phyloP scores from a whole-genome alignment of 2,329 filamentous ascomycete genomes.

The Cordyceps javanica region DNA sequence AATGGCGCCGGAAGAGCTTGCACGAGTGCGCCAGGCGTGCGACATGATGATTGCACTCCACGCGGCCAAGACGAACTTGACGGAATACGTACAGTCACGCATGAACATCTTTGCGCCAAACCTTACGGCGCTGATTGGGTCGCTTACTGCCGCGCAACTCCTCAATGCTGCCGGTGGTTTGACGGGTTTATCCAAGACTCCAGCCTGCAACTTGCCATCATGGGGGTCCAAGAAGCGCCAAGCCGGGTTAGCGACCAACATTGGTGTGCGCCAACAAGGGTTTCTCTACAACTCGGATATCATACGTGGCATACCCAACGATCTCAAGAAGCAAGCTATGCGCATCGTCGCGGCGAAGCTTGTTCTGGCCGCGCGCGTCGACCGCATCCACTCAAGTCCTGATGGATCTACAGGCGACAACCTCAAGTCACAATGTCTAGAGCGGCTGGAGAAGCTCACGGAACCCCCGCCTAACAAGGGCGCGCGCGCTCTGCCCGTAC shows the following conservation, averaged over 20 bases:
- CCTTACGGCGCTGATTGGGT: slow-evolving; percentile 81
- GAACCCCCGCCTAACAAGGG: slow-evolving; percentile 89
- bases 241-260: slow-evolving; percentile 84
- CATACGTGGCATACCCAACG: slow-evolving; percentile 75
- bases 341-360: slow-evolving; percentile 91
- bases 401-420: slow-evolving; percentile 80
- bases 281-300: slow-evolving; percentile 91
- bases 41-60: slow-evolving; percentile 86
- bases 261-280: slow-evolving; percentile 83
- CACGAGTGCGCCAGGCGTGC: slow-evolving; percentile 69
- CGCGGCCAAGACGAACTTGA: slow-evolving; percentile 77
- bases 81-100: slow-evolving; percentile 90
- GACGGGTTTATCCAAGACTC: slow-evolving; percentile 82
- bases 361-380: slow-evolving; percentile 85
- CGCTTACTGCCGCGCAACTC: slow-evolving; percentile 90
- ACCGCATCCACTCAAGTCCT: slow-evolving; percentile 73
- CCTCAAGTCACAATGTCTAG: slow-evolving; percentile 74
- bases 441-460: slow-evolving; percentile 85
- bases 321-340: slow-evolving; percentile 89
- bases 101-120: slow-evolving; percentile 97
- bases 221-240: slow-evolving; percentile 86
- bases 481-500: slow-evolving; percentile 76
- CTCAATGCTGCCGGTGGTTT: slow-evolving; percentile 90
- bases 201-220: slow-evolving; percentile 85
- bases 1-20: slow-evolving; percentile 68